These are phyloP conservation scores for Phycomyces nitens DNA, from an alignment of 192 early-diverging fungal species.

Conservation along the genomic window DNA sequence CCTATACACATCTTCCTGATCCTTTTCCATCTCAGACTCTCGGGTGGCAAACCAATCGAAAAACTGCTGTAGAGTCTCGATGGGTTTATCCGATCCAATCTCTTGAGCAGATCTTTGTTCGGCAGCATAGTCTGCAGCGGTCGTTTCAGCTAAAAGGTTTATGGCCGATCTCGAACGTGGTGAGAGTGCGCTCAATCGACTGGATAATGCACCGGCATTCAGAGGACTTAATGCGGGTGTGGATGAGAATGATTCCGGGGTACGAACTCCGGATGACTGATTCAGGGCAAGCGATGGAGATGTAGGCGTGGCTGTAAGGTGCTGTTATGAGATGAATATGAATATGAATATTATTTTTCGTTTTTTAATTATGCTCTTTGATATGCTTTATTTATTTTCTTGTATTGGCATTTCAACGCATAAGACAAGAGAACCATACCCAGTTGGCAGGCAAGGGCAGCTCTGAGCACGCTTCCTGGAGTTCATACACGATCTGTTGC, in stretches of 20 bases:
- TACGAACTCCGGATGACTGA: conserved; percentile 7
- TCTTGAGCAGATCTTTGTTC: conserved; percentile 28
- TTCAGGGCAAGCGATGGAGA: conserved; percentile 16
- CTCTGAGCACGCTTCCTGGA: conserved; percentile 58
- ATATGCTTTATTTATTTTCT: too few relatives aligned
- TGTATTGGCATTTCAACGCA: not conserved
- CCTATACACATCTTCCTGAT: conserved; percentile 83
- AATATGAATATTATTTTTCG: too few relatives aligned
- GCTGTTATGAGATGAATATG: not conserved
- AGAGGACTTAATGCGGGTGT: conserved; percentile 3
- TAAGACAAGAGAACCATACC: conserved; percentile 17
- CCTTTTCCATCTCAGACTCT: conserved; percentile 80
- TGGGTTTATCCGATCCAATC: conserved; percentile 48
- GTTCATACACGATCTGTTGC: conserved; percentile 48
- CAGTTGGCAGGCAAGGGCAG: conserved; percentile 49
- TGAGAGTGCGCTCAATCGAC: conserved; percentile 10
- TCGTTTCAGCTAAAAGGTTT: conserved; percentile 28
- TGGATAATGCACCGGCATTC: conserved; percentile 12
- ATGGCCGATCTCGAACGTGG: conserved; percentile 31
- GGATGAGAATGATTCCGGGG: conserved; percentile 17
- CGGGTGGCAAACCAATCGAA: conserved; percentile 88
- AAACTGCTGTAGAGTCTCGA: conserved; percentile 90
- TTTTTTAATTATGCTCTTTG: too few relatives aligned
- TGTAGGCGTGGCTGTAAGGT: not conserved
- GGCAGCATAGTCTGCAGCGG: conserved; percentile 21